Conservation (phyloP, 2,329 filamentous ascomycete species). For the Sporothrix inflata region DNA sequence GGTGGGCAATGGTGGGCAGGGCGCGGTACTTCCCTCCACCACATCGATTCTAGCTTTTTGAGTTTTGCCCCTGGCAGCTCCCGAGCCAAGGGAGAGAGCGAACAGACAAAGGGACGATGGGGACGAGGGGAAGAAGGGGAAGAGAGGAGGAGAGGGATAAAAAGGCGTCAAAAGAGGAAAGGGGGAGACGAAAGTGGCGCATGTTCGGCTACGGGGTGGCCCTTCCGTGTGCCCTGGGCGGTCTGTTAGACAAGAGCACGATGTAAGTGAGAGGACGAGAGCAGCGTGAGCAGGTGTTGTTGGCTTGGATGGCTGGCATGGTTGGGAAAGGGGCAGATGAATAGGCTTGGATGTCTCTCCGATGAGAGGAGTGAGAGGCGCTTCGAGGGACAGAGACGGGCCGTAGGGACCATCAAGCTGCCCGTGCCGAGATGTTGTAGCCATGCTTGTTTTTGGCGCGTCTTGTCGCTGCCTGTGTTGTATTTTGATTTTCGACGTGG, state of each 20-base stretch:
- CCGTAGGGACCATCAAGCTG: neutral
- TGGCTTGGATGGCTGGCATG: conserved; percentile 9
- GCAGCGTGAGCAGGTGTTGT: neutral
- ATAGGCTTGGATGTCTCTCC: neutral
- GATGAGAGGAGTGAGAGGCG: neutral
- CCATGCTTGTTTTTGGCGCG: neutral
- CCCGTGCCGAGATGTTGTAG: neutral
- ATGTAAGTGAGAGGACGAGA: neutral
- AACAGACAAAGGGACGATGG: neutral
- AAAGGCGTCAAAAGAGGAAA: neutral
- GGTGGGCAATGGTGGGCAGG: neutral
- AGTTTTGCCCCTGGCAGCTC: conserved; percentile 1
- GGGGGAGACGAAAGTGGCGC: neutral
- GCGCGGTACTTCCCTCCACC: conserved; percentile 2
- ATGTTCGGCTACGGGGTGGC: neutral
- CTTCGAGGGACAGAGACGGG: neutral
- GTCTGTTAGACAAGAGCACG: neutral
- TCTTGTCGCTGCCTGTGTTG: neutral
- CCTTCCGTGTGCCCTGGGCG: neutral
- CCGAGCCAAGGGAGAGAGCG: conserved; percentile 6
- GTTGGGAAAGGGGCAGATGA: conserved; percentile 6
- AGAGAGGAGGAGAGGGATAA: neutral
- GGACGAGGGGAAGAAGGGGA: neutral
- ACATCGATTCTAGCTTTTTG: conserved; percentile 5
- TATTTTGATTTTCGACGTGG: neutral